Base-by-base conservation (phyloP, 2,329 filamentous ascomycete species). In the Ophiosphaerella herpotricha region DNA sequence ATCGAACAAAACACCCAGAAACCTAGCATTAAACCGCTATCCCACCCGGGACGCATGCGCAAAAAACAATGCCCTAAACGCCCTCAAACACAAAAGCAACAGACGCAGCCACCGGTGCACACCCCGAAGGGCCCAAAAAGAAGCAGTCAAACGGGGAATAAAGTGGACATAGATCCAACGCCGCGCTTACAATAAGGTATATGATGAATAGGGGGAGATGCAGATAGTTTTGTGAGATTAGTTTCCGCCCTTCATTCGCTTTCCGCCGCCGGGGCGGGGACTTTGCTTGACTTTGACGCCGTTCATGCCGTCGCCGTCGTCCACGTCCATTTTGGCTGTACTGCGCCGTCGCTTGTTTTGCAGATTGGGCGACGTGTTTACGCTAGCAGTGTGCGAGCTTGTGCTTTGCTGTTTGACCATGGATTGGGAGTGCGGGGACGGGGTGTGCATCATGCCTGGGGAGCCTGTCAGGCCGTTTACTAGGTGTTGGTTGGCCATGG, bases 331-430 rank as follows among this genome's bases (percentile, higher is more conserved):
- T 67, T 86, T 86, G 48, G 85, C 82, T 12, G 80, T 80, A 68
- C 84, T 86, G 52, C 84, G 76, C 52, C 84, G 79, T 50, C 81
- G 75, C 70, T 87, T 87, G 61, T 79, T 79, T 59, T 74, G 80
- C 37, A 84, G 78, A 58, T 83, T 85, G 2, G 84, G 84, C 57
- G 84, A 86, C 5, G 84, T 85, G 57, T 83, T 86, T 29, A 83
- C 82, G 60, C 82, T 85, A 7, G 80, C 76, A 3, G 76, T 78
- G 56, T 74, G 74, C 14, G 71, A 81, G 67, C 78, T 83, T 55
- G 82, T 82, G 63, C 75, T 83, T 66, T 79, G 80, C 62, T 84
- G 82, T 39, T 80, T 77, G 43, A 81, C 75, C 81, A 86, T 85
- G 21, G 58, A 78, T 57, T 78, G 74, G 8, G 72, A 73, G 35